Base-by-base conservation (phyloP, 2,329 filamentous ascomycete species). In the Diaporthe sp. region DNA sequence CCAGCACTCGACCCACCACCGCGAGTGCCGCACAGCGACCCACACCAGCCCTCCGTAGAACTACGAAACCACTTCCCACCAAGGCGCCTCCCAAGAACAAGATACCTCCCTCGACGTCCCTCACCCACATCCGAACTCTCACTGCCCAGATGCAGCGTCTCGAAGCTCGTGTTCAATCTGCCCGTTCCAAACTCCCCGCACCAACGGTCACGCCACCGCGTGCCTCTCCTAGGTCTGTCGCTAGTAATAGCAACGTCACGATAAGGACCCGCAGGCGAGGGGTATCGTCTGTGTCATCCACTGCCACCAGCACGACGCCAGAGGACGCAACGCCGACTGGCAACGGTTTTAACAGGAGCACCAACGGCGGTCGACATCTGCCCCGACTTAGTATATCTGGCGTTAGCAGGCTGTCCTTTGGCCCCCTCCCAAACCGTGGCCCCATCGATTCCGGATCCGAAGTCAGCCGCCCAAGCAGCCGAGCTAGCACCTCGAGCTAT, bases 141-240 rank as follows among this genome's bases (percentile, higher is more conserved):
- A 98, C 97, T 75, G 96, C 95, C 39, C 97, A 98, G 85, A 98
- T 98, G 95, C 95, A 98, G 85, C 94, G 95, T 79, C 92, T 99
- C 77, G 97, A 98, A 84, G 95, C 97, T 78, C 92, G 97, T 60
- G 96, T 99, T 13, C 95, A 98, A 77, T 95, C 93, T 34, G 97
- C 94, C 25, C 92, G 95, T 79, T 98, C 96, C 53, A 98, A 97
- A 85, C 90, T 99, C 28, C 97, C 97, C 3, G 95, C 94, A 1
- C 95, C 96, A 3, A 89, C 91, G 10, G 89, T 88, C 73, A 97
- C 94, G 0, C 95, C 96, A 6, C 95, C 96, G 25, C 92, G 93
- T 65, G 90, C 90, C 6, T 98, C 95, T n/a, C 95, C 96, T 31
- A 91, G 94, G 72, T 83, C 86, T 6, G 80, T 85, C 17, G 80